phyloP scores from a whole-genome alignment of 768 basidiomycete genomes.

The Auriculariales sp. region DNA sequence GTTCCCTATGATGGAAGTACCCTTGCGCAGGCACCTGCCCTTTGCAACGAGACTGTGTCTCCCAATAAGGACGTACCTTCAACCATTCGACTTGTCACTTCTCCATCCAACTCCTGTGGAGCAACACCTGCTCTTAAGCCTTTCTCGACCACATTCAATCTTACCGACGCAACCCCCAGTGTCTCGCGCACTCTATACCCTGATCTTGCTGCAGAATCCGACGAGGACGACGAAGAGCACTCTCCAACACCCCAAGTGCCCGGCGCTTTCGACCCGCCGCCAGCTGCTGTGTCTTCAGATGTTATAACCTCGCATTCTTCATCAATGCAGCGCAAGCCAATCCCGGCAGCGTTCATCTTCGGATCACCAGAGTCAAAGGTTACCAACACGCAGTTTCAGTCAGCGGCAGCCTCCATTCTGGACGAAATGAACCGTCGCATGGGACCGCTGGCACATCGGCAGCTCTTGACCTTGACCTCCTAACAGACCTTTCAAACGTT shows the following conservation, averaged over 20 bases:
- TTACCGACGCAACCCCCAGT: constrained; percentile 43
- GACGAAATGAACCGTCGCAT: constrained; percentile 74
- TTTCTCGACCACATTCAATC: constrained; percentile 52
- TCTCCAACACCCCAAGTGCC: constrained; percentile 25
- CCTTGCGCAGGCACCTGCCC: constrained; percentile 16
- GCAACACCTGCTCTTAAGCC: constrained; percentile 51
- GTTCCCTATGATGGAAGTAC: neutral
- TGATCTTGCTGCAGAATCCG: no score
- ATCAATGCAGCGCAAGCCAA: constrained; percentile 12
- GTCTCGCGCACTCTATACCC: constrained; percentile 20
- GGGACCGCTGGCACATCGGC: constrained; percentile 36
- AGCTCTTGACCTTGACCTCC: constrained; percentile 29
- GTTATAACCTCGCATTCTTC: constrained; percentile 14
- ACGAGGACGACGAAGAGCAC: constrained; percentile 15
- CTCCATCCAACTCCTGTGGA: constrained; percentile 4
- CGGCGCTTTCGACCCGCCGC: constrained; percentile 24
- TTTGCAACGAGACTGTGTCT: constrained; percentile 43
- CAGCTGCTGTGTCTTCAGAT: constrained; percentile 7
- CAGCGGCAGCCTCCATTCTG: constrained; percentile 53
- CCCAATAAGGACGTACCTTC: constrained; percentile 17
- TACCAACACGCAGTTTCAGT: constrained; percentile 51
- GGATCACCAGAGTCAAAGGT: constrained; percentile 58
- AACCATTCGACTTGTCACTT: constrained; percentile 32
- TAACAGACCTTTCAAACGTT: no score
- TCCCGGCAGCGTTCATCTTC: constrained; percentile 48